phyloP scores from a whole-genome alignment of 2,329 filamentous ascomycete genomes.

The Hymenoscyphus albidus region DNA sequence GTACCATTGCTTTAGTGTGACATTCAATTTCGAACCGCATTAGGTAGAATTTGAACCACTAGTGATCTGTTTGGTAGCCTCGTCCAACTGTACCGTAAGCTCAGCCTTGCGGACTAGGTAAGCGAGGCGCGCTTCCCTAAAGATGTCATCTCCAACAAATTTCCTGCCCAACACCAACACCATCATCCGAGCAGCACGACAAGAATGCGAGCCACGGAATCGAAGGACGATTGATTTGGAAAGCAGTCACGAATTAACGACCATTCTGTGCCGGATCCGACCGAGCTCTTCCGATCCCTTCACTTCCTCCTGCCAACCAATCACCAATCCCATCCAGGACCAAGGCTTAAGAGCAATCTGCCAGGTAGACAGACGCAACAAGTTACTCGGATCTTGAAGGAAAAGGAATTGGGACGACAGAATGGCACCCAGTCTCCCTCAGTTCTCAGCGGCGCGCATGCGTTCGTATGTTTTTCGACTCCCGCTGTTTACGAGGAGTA shows the following conservation, averaged over 20 bases:
- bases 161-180: neutral
- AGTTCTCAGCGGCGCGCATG: slow-evolving; percentile 67
- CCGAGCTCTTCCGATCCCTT: neutral
- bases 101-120: neutral
- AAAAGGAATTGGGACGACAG: no score
- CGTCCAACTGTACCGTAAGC: neutral
- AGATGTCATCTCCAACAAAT: neutral
- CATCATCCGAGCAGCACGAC: neutral
- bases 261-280: neutral
- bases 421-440: slow-evolving; percentile 34
- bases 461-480: slow-evolving; percentile 79
- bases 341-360: neutral
- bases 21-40: no score
- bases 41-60: no score
- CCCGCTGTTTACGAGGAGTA: slow-evolving; percentile 78
- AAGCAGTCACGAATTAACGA: neutral
- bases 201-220: slow-evolving; percentile 9
- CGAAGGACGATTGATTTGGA: neutral
- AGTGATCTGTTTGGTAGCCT: neutral
- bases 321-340: no score
- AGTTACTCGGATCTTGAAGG: no score
- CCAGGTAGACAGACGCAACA: neutral
- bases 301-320: no score
- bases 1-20: no score
- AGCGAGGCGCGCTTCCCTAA: neutral